phyloP scores from a whole-genome alignment of 345 rosid genomes.

The Eutrema japonicum region DNA sequence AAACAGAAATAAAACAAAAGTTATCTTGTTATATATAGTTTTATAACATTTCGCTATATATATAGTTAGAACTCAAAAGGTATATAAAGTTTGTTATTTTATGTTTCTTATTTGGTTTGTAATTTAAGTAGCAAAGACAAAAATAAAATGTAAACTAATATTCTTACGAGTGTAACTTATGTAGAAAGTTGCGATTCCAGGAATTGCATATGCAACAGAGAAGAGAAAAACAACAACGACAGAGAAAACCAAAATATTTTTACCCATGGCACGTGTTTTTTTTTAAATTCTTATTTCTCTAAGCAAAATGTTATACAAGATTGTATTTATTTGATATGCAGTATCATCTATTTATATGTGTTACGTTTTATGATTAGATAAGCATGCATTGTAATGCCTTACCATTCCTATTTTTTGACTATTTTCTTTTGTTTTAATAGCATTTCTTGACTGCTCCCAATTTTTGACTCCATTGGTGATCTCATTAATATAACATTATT shows the following conservation, averaged over 20 bases:
- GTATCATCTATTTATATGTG: not conserved
- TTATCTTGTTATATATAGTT: not conserved
- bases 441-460: not conserved
- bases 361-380: not conserved
- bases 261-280: slow-evolving; percentile 11
- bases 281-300: not conserved
- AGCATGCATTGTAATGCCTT: slow-evolving; percentile 18
- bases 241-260: slow-evolving; percentile 12
- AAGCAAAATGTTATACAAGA: slow-evolving; percentile 1
- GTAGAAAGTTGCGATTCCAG: slow-evolving; percentile 43
- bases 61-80: not conserved
- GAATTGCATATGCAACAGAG: slow-evolving; percentile 28
- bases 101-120: not conserved
- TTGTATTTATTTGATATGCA: not conserved
- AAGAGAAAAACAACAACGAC: slow-evolving; percentile 27
- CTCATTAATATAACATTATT: no score
- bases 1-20: slow-evolving; percentile 7
- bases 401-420: slow-evolving; percentile 14
- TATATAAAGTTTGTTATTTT: not conserved
- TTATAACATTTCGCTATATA: not conserved
- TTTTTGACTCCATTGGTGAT: not conserved
- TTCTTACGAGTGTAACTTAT: slow-evolving; percentile 30
- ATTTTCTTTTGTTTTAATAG: not conserved
- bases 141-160: not conserved
- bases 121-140: not conserved